Percentiles rank a stretch among this genome's conserved stretches.
Evolutionary conservation across 163 green algal species (phyloP).

Genomic region (Trebouxiophyceae sp.): DNA sequence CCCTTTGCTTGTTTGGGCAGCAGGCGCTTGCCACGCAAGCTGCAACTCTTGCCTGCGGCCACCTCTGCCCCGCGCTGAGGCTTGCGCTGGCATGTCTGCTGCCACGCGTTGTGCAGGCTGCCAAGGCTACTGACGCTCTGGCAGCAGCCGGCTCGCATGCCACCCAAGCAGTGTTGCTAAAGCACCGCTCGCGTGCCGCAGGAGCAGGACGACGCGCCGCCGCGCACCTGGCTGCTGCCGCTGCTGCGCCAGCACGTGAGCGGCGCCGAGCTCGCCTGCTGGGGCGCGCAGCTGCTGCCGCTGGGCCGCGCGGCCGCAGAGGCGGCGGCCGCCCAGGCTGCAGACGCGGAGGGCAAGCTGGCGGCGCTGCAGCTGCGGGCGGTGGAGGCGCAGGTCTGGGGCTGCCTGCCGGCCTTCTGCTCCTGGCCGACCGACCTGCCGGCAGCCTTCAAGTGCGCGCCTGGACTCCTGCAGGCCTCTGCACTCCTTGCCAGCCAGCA

Average conservation of each 20-base stretch:
- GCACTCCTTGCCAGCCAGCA: too few species aligned
- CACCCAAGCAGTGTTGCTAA: too few species aligned
- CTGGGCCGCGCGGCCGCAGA: conserved; percentile 37
- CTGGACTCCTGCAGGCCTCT: too few species aligned
- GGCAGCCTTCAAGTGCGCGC: conserved; percentile 30
- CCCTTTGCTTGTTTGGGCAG: too few species aligned
- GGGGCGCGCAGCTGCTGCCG: conserved; percentile 60
- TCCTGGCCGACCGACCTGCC: conserved; percentile 67
- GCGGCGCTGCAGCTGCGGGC: conserved; percentile 29
- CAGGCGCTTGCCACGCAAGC: too few species aligned
- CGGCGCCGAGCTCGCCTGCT: conserved; percentile 57
- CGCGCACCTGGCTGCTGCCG: conserved; percentile 86
- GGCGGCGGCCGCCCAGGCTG: conserved; percentile 8
- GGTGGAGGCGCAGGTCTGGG: conserved; percentile 77
- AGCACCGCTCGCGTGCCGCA: too few species aligned
- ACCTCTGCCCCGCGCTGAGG: too few species aligned
- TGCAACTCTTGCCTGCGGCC: too few species aligned
- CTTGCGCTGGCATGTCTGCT: too few species aligned
- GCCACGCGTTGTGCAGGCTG: too few species aligned
- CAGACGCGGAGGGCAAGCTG: conserved; percentile 11
- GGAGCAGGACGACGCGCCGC: conserved; percentile 37
- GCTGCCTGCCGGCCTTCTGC: conserved; percentile 68
- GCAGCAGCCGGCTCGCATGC: too few species aligned
- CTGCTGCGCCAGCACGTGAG: conserved; percentile 65
- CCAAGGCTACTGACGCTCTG: too few species aligned